These are phyloP conservation scores for Pseudogymnoascus sp. DNA, from an alignment of 2,329 filamentous ascomycete genomes.

Conservation along the genomic window DNA sequence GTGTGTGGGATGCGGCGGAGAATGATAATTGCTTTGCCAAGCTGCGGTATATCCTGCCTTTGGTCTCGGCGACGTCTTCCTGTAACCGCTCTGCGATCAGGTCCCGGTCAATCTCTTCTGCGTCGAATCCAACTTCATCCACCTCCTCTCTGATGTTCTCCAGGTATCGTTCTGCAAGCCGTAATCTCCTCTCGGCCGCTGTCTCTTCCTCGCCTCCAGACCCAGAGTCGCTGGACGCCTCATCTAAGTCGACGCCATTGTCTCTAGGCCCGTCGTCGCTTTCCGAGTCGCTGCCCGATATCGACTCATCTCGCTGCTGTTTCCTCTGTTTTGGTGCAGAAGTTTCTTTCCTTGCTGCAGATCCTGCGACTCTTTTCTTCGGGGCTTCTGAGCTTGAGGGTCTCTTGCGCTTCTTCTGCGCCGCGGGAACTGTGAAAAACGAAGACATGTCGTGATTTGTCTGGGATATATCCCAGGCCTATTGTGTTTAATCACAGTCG, in stretches of 20 bases:
- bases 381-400: constrained; percentile 42
- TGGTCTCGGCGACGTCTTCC: constrained; percentile 85
- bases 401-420: constrained; percentile 86
- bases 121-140: constrained; percentile 82
- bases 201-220: constrained; percentile 80
- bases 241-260: constrained; percentile 39
- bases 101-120: constrained; percentile 85
- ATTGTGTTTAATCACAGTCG: background rate
- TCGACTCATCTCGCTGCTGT: constrained; percentile 51
- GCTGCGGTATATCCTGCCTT: constrained; percentile 78
- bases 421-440: constrained; percentile 85
- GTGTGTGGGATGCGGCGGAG: constrained; percentile 53
- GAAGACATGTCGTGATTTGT: constrained; percentile 60
- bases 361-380: constrained; percentile 49
- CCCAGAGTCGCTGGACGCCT: constrained; percentile 33
- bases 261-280: constrained; percentile 46
- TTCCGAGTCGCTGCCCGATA: constrained; percentile 74
- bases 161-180: constrained; percentile 85
- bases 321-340: constrained; percentile 34
- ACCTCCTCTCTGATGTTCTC: constrained; percentile 80
- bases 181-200: constrained; percentile 74
- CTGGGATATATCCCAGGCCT: background rate
- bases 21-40: constrained; percentile 69
- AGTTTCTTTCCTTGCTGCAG: constrained; percentile 32
- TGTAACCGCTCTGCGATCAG: constrained; percentile 82